A percentile compares a stretch with the other conserved stretches of the same genome.
Conservation (phyloP, 2,329 filamentous ascomycete genomes). For the Beauveria asiatica region DNA sequence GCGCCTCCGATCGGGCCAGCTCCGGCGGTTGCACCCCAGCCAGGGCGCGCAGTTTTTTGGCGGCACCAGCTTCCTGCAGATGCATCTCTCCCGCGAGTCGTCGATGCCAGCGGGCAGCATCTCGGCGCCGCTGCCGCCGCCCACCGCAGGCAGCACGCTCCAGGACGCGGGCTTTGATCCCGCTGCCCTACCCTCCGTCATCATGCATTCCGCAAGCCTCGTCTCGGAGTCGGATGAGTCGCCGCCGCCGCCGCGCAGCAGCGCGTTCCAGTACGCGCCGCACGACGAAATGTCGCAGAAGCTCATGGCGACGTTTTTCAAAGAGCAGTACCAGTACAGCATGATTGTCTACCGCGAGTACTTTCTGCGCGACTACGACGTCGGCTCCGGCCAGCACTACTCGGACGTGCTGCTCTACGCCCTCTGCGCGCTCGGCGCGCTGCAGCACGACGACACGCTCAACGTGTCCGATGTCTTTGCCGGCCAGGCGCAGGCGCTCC, state of each 20-base stretch:
- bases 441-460: conserved; percentile 33
- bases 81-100: conserved; percentile 24
- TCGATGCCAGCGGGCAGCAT: conserved; percentile 15
- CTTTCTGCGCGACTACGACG: conserved; percentile 41
- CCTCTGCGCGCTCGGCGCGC: conserved; percentile 39
- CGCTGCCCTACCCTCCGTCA: conserved; percentile 3
- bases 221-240: conserved; percentile 12
- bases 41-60: conserved; percentile 39
- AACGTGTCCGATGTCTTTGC: conserved; percentile 35
- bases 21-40: conserved; percentile 31
- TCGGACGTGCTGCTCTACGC: conserved; percentile 40
- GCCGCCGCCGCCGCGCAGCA: conserved; percentile 12
- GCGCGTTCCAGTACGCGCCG: conserved; percentile 29
- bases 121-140: conserved; percentile 11
- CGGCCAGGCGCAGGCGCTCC: conserved; percentile 34
- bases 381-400: conserved; percentile 37
- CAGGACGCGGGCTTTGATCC: conserved; percentile 5
- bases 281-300: conserved; percentile 35
- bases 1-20: conserved; percentile 25
- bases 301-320: conserved; percentile 40
- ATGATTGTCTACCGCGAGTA: conserved; percentile 44
- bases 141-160: conserved; percentile 12
- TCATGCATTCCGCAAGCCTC: conserved; percentile 2
- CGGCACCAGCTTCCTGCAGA: conserved; percentile 38
- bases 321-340: conserved; percentile 38